Percentiles rank a stretch among this genome's conserved stretches.
Evolutionary conservation across 2,329 filamentous ascomycete genomes (phyloP).

Genomic region (Oidium heveae): DNA sequence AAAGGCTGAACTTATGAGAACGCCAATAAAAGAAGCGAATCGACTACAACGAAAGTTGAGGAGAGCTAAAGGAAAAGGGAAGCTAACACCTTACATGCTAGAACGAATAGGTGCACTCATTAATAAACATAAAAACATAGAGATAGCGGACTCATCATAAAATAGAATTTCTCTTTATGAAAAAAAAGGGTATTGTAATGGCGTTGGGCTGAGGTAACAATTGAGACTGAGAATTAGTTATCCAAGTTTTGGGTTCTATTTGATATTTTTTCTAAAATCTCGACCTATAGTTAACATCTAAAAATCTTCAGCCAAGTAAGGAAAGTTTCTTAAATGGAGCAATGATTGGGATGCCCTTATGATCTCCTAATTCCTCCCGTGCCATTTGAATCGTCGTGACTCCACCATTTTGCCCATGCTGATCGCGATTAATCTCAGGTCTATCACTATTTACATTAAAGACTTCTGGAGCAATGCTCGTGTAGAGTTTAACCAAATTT

Average conservation of each 20-base stretch:
- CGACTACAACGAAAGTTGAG: conserved; percentile 9
- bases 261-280: background rate
- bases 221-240: background rate
- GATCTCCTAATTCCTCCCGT: conserved; percentile 10
- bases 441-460: conserved; percentile 19
- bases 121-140: background rate
- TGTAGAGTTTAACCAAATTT: conserved; percentile 50
- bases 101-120: conserved; percentile 13
- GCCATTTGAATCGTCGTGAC: conserved; percentile 14
- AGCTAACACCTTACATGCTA: conserved; percentile 12
- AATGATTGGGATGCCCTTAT: conserved; percentile 12
- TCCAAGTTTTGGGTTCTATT: background rate
- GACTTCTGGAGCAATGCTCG: conserved; percentile 41
- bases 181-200: background rate
- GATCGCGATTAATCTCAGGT: conserved; percentile 9
- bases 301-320: conserved; percentile 12
- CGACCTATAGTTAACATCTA: background rate
- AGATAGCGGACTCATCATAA: background rate
- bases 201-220: no score
- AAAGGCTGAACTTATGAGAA: conserved; percentile 10
- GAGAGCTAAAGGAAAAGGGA: conserved; percentile 12
- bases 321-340: conserved; percentile 19
- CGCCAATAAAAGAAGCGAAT: conserved; percentile 13
- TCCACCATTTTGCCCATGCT: conserved; percentile 11
- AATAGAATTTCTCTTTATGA: conserved; percentile 5